These are phyloP conservation scores for Phytophthora sojae DNA, from an alignment of 352 stramenopile genomes.

Conservation along the genomic window DNA sequence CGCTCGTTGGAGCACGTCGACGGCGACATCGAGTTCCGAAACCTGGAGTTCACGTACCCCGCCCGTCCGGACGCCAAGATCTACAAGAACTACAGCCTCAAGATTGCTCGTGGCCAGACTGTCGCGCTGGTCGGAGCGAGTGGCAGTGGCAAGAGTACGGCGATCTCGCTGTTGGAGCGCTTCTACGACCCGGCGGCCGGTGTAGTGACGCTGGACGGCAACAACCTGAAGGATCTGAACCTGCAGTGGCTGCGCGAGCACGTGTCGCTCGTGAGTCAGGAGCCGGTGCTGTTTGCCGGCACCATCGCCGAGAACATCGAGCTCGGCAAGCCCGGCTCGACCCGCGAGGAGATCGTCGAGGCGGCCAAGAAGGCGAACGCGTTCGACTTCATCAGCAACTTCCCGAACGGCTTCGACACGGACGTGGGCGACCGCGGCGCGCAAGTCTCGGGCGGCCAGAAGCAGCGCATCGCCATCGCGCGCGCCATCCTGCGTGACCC, in stretches of 20 bases:
- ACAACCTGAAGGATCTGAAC: conserved; percentile 45
- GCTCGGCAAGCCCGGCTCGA: conserved; percentile 43
- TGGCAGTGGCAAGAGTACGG: conserved; percentile 47
- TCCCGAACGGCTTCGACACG: conserved; percentile 43
- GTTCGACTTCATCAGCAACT: conserved; percentile 50
- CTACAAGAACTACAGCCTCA: conserved; percentile 49
- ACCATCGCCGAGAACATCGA: conserved; percentile 50
- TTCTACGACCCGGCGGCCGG: conserved; percentile 45
- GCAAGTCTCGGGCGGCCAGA: conserved; percentile 46
- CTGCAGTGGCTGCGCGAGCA: conserved; percentile 44
- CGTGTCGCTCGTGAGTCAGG: conserved; percentile 46
- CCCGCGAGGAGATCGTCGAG: conserved; percentile 42
- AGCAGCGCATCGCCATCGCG: conserved; percentile 48
- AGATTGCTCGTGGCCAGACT: conserved; percentile 43
- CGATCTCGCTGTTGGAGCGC: conserved; percentile 43
- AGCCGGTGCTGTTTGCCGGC: conserved; percentile 45
- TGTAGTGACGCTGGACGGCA: conserved; percentile 38
- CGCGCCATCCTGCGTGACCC: conserved; percentile 42
- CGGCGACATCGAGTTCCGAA: conserved; percentile 45
- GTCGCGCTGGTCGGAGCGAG: conserved; percentile 45
- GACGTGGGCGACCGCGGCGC: conserved; percentile 44
- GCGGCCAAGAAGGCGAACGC: conserved; percentile 45
- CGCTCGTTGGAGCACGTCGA: conserved; percentile 32
- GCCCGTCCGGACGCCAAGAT: conserved; percentile 47
- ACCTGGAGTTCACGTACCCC: conserved; percentile 44